These are phyloP conservation scores for Penicillium psychrofluorescens DNA, from an alignment of 495 filamentous ascomycete species.

Conservation along the genomic window DNA sequence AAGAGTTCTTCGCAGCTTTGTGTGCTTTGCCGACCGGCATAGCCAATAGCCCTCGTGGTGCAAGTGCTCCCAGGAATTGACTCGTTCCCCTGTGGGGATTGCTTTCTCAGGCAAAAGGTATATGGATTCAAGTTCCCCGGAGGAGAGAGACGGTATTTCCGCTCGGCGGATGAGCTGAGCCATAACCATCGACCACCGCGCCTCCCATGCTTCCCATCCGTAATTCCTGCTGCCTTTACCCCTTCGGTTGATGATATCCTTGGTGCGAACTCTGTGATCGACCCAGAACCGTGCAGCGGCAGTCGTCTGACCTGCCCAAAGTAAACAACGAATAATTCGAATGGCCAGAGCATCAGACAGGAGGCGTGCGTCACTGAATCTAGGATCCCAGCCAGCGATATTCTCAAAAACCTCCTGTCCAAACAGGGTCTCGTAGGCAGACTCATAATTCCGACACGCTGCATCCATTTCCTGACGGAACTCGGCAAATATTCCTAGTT, in stretches of 20 bases:
- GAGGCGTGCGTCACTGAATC: constrained; percentile 79
- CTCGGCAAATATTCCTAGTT: constrained; percentile 81
- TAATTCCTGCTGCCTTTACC: constrained; percentile 78
- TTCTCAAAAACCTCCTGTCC: constrained; percentile 75
- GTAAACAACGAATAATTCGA: constrained; percentile 68
- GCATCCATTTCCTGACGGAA: constrained; percentile 86
- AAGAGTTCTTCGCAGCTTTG: constrained; percentile 48
- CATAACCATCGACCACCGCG: constrained; percentile 77
- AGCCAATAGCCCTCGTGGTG: constrained; percentile 91
- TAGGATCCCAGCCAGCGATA: constrained; percentile 76
- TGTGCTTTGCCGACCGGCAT: constrained; percentile 58
- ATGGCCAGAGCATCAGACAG: constrained; percentile 74
- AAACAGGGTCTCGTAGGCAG: constrained; percentile 75
- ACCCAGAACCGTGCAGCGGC: constrained; percentile 71
- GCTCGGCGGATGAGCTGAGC: constrained; percentile 65
- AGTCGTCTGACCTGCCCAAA: constrained; percentile 69
- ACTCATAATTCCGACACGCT: constrained; percentile 73
- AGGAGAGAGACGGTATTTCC: constrained; percentile 34
- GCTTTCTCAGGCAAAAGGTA: constrained; percentile 64
- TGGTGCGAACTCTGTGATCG: constrained; percentile 59
- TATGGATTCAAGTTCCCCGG: constrained; percentile 23
- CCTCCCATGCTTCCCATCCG: constrained; percentile 83
- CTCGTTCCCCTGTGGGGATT: constrained; percentile 51
- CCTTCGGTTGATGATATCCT: constrained; percentile 68
- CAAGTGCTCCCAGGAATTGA: constrained; percentile 70